Base-by-base conservation (phyloP, 31 red algal genomes). In the Bonnemaisonia californica region DNA sequence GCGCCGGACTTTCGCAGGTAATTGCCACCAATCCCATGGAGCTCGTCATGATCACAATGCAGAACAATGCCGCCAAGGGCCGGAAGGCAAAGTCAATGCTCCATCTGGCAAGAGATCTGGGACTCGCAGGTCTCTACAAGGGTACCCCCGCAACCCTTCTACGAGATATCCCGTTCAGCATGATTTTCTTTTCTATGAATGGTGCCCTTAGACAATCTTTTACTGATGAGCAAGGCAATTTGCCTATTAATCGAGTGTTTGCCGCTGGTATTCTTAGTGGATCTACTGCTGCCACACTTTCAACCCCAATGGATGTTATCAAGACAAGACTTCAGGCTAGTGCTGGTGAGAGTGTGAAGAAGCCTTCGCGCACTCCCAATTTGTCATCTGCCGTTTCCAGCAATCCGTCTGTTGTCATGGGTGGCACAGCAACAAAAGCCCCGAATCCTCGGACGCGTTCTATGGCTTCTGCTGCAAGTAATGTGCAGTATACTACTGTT, bases 21-120 rank as follows among this genome's bases (percentile, higher is more conserved):
- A 59, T 98, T 22, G 91, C 88, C 54, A 98, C 95, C 35, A 92
- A 92, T 66, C 95, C 95, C 16, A 98, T 98, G 95, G 95, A 98
- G 38, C 45, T 98, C 71, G 22, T 94, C 56, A 98, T 94, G 95
- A 98, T 98, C 85, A 98, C 89, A 33, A 91, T 94, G 88, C 86
- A 94, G 57, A 92, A 64, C 3, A 64, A 82, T 30, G 69, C 93
- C 59, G 35, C 87, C 1, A 55, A 70, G 35, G 83, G 82, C 2
- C 45, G 68, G 11, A 38, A 69, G 22, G 57, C 36, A 0, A 80
- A 83, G 66, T 59, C 60, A 31, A 71, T 89, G 42, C 1, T 35
- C 19, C 69, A 63, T 4, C 63, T 93, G 34, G 63, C 79, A 19
- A 62, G 76, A 32, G 41, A 81, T 39, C 85, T 98, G 2, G 95